A percentile compares a stretch with the other conserved stretches of the same genome.
Conservation (phyloP, 176 grass and related monocot genomes). For the Oryza meyeriana region DNA sequence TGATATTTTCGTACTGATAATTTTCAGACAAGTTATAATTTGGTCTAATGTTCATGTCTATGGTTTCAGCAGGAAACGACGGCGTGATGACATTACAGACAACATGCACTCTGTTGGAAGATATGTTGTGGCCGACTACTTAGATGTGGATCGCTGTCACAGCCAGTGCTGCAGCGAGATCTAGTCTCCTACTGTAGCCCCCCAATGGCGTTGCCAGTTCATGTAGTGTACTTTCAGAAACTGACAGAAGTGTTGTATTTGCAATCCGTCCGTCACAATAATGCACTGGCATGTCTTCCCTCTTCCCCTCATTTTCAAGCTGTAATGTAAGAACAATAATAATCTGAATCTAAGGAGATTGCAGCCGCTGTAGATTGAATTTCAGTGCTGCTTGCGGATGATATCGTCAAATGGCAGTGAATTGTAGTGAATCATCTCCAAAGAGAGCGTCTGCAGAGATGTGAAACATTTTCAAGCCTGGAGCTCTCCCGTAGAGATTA, state of each 20-base stretch:
- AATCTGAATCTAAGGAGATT: constrained; percentile 37
- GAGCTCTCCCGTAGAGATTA: not conserved
- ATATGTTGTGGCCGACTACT: constrained; percentile 41
- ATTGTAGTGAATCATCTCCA: not conserved
- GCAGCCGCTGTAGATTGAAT: constrained; percentile 33
- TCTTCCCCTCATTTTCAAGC: not conserved
- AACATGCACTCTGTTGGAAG: constrained; percentile 19
- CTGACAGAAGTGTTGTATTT: constrained; percentile 42
- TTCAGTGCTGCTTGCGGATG: not conserved
- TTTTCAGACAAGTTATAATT: not conserved
- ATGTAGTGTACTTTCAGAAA: constrained; percentile 39
- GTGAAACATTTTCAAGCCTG: not conserved
- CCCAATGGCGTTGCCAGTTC: constrained; percentile 28
- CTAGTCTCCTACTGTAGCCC: not conserved
- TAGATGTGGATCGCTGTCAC: constrained; percentile 31
- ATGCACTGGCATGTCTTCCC: constrained; percentile 29
- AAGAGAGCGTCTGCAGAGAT: not conserved
- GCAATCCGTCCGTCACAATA: constrained; percentile 33
- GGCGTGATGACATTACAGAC: constrained; percentile 7
- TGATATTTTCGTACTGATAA: not conserved
- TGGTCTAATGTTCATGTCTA: not conserved
- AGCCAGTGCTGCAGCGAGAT: constrained; percentile 7
- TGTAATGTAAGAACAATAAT: constrained; percentile 57
- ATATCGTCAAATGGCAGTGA: constrained; percentile 7
- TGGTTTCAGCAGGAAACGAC: constrained; percentile 36